phyloP scores from a whole-genome alignment of 140 eudicot genomes.

The Ambrosia hybrid region DNA sequence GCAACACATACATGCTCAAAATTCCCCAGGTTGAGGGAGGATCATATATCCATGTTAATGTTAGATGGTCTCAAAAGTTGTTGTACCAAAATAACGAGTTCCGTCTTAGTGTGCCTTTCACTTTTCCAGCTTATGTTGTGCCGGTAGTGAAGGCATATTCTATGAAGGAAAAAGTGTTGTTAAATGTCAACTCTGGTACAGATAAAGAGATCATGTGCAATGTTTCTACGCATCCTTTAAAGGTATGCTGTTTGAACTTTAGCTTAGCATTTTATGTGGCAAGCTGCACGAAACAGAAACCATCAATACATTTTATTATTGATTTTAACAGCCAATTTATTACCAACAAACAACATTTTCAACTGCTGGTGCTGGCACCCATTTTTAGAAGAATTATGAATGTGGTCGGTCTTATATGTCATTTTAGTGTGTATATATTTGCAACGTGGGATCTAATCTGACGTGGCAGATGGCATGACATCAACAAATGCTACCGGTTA shows the following conservation, averaged over 20 bases:
- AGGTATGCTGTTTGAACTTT: constrained; percentile 42
- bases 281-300: not conserved
- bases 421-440: too few species aligned
- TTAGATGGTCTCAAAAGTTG: constrained; percentile 88
- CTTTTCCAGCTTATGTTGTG: constrained; percentile 67
- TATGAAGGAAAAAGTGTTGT: constrained; percentile 61
- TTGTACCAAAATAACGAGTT: constrained; percentile 57
- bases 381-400: too few species aligned
- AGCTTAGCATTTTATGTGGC: not conserved
- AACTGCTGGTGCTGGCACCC: too few species aligned
- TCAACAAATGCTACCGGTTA: too few species aligned
- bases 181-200: constrained; percentile 66
- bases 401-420: too few species aligned
- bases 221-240: constrained; percentile 72
- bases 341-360: too few species aligned
- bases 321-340: not conserved
- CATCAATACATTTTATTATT: not conserved
- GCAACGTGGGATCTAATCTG: too few species aligned
- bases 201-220: constrained; percentile 54
- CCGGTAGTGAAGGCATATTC: constrained; percentile 65
- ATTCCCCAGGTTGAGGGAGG: constrained; percentile 41
- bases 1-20: constrained; percentile 56
- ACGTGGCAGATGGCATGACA: too few species aligned
- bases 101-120: constrained; percentile 65
- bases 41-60: constrained; percentile 38